Conservation (phyloP, 768 basidiomycete genomes). For the Phlebiopsis gigantea region DNA sequence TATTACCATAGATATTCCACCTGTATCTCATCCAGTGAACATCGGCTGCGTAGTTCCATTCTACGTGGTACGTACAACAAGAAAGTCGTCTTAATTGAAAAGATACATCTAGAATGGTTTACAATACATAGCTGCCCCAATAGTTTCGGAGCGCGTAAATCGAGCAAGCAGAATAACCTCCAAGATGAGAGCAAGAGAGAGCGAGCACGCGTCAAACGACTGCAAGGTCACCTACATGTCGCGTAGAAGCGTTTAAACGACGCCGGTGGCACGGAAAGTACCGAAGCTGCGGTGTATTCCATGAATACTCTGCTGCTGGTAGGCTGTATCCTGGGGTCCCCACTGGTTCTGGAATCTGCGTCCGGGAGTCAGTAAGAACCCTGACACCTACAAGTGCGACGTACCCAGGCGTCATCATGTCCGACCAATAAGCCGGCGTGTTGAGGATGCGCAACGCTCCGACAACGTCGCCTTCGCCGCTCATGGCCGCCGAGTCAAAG, state of each 20-base stretch:
- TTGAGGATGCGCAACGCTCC: conserved; percentile 72
- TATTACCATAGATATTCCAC: not conserved
- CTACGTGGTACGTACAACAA: not conserved
- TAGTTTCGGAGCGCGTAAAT: too few relatives aligned
- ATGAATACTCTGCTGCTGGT: not conserved
- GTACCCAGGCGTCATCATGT: conserved; percentile 84
- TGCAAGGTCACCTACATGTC: too few relatives aligned
- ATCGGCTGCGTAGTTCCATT: not conserved
- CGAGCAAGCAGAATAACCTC: not conserved
- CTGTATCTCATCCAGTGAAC: not conserved
- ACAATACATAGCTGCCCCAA: too few relatives aligned
- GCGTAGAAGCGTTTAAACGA: not conserved
- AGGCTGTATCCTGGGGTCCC: not conserved
- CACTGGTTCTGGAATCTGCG: conserved; percentile 1
- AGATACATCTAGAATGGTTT: too few relatives aligned
- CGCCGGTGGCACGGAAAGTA: not conserved
- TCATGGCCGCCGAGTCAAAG: conserved; percentile 10
- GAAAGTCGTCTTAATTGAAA: not conserved
- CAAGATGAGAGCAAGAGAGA: not conserved
- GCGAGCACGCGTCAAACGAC: too few relatives aligned
- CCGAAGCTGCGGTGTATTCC: conserved; percentile 2
- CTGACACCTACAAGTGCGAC: not conserved
- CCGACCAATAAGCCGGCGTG: conserved; percentile 68
- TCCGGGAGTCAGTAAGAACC: not conserved
- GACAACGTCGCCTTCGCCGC: conserved; percentile 49